phyloP scores from a whole-genome alignment of 441 rosid genomes.

The Pelargonium hybrid region DNA sequence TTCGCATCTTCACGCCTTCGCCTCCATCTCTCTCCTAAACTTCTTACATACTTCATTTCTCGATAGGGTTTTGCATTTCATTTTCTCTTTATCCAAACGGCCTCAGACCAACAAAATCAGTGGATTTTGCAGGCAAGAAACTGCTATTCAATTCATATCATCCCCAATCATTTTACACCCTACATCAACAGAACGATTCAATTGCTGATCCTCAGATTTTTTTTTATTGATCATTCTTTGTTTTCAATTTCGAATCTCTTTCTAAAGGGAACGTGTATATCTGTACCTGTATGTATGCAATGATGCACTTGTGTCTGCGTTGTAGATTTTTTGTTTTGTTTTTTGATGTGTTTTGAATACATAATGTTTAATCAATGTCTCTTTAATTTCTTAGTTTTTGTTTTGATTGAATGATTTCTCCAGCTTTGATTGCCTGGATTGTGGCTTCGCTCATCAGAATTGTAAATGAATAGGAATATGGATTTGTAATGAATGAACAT shows the following conservation, averaged over 20 bases:
- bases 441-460: background rate
- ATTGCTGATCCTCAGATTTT: background rate
- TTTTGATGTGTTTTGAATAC: background rate
- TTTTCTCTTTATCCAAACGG: background rate
- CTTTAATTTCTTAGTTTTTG: background rate
- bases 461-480: background rate
- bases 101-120: slow-evolving; percentile 1
- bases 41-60: background rate
- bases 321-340: background rate
- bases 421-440: background rate
- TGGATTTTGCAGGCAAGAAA: background rate
- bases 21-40: background rate
- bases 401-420: background rate
- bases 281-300: background rate
- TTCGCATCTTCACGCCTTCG: background rate
- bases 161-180: background rate
- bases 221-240: background rate
- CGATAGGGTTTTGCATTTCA: slow-evolving; percentile 1
- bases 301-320: background rate
- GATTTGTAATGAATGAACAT: background rate
- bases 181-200: background rate
- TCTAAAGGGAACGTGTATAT: background rate
- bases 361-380: background rate
- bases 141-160: background rate
- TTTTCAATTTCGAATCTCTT: background rate